Conservation (phyloP, 768 basidiomycete species). For the Termitomyces sp. region DNA sequence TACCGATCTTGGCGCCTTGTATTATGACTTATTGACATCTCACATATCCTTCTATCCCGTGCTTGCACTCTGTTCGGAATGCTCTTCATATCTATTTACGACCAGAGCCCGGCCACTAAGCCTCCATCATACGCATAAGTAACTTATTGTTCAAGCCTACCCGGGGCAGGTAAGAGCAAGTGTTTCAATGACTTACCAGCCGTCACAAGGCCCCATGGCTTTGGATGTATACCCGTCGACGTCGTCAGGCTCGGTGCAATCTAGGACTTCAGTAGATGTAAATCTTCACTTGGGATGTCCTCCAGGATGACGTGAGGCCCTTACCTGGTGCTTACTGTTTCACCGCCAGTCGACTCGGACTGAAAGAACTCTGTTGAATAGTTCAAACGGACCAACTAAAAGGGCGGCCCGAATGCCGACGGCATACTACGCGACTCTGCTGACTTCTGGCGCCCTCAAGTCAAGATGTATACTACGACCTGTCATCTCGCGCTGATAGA, state of each 20-base stretch:
- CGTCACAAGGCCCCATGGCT: neutral
- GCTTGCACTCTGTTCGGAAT: neutral
- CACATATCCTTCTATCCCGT: neutral
- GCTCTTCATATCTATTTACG: neutral
- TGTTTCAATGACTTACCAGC: too few species aligned
- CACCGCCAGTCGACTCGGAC: too few species aligned
- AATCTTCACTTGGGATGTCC: neutral
- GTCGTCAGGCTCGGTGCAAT: neutral
- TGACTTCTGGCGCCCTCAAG: too few species aligned
- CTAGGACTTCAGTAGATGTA: neutral
- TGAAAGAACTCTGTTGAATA: neutral
- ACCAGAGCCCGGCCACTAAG: neutral
- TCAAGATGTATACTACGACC: too few species aligned
- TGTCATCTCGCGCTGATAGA: too few species aligned
- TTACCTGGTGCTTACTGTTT: neutral
- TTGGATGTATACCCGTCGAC: too few species aligned
- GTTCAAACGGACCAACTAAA: neutral
- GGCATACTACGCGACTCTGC: too few species aligned
- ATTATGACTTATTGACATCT: neutral
- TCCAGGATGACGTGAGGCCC: neutral
- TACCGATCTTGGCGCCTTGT: neutral
- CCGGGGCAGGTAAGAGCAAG: neutral
- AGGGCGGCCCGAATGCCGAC: too few species aligned
- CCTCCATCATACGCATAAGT: neutral
- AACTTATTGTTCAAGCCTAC: too few species aligned